phyloP scores from a whole-genome alignment of 2,329 filamentous ascomycete genomes.

The Epichloe sibirici region DNA sequence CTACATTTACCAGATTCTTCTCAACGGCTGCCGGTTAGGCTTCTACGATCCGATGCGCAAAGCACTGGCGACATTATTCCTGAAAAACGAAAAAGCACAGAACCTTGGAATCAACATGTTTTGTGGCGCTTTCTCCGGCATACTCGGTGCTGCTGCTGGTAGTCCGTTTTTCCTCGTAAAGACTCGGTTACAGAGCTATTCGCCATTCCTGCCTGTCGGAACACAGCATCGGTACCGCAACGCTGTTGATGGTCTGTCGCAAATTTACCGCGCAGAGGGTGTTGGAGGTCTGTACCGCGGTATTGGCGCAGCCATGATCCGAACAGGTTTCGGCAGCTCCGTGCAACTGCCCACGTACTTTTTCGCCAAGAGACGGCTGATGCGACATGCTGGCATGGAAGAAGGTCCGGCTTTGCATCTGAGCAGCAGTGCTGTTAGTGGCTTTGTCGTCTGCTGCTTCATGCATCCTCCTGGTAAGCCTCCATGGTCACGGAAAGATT shows the following conservation, averaged over 20 bases:
- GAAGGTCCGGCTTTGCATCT: constrained; percentile 85
- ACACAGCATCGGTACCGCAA: constrained; percentile 93
- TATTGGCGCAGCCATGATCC: constrained; percentile 85
- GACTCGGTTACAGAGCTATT: constrained; percentile 88
- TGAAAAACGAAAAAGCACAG: constrained; percentile 63
- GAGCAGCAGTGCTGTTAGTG: constrained; percentile 75
- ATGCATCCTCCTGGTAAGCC: constrained; percentile 87
- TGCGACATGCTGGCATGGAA: constrained; percentile 74
- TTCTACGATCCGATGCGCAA: constrained; percentile 94
- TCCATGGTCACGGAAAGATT: neutral
- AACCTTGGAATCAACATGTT: constrained; percentile 88
- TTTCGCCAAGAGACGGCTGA: constrained; percentile 80
- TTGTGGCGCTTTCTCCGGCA: constrained; percentile 75
- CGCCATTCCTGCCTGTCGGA: constrained; percentile 82
- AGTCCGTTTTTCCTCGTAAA: constrained; percentile 98
- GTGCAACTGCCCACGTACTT: constrained; percentile 98
- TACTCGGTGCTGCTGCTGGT: constrained; percentile 84
- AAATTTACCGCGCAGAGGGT: constrained; percentile 71
- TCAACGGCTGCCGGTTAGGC: constrained; percentile 91
- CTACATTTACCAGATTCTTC: constrained; percentile 89
- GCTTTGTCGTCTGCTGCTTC: constrained; percentile 91
- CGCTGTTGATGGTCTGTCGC: constrained; percentile 66
- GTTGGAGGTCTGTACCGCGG: constrained; percentile 76
- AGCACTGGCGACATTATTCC: constrained; percentile 54
- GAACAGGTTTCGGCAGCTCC: constrained; percentile 89